Conservation (phyloP, 768 basidiomycete species). For the Tephrocybe sp. region DNA sequence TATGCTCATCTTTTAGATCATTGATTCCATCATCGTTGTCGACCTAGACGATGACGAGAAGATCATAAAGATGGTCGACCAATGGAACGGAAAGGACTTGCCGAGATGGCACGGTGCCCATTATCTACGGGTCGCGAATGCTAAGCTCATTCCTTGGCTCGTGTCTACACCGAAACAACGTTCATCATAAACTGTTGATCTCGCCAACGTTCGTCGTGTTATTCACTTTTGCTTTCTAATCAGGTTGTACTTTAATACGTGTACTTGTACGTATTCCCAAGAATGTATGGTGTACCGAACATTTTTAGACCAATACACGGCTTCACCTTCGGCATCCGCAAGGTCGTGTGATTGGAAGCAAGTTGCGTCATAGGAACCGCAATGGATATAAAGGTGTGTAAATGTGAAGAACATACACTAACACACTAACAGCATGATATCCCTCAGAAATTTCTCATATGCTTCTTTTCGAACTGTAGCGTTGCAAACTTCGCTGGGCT, state of each 20-base stretch:
- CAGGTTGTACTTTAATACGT: background rate
- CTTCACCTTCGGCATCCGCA: background rate
- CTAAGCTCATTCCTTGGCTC: constrained; percentile 53
- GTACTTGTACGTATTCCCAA: constrained; percentile 7
- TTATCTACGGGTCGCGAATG: constrained; percentile 49
- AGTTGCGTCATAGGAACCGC: too few species aligned
- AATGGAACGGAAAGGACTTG: constrained; percentile 57
- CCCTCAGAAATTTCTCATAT: background rate
- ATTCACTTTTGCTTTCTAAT: background rate
- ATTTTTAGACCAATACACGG: background rate
- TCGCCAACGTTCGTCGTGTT: constrained; percentile 14
- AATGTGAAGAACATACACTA: too few species aligned
- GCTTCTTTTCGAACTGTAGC: background rate
- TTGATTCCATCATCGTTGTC: constrained; percentile 61
- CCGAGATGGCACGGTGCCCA: constrained; percentile 48
- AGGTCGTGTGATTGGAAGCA: background rate
- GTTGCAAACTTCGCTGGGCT: background rate
- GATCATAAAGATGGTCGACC: constrained; percentile 57
- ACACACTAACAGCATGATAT: background rate
- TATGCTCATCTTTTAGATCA: constrained; percentile 33
- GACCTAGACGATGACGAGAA: constrained; percentile 67
- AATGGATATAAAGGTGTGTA: background rate
- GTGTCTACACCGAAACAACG: constrained; percentile 44
- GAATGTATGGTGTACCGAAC: background rate
- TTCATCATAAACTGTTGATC: constrained; percentile 33